phyloP scores from a whole-genome alignment of 306 rosid genomes.

The Rosa rugosa region DNA sequence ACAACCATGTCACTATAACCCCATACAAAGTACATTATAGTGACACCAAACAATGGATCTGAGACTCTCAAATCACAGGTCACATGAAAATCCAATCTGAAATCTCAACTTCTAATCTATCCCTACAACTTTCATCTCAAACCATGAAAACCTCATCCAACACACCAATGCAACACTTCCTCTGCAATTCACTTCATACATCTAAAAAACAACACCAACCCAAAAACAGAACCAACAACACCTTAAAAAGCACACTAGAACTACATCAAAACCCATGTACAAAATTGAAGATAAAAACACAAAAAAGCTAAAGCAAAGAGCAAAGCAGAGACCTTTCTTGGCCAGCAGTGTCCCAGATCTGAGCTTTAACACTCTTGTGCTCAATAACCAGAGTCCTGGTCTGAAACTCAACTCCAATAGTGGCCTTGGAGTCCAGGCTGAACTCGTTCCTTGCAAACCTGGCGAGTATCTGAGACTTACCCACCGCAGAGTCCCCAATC shows the following conservation, averaged over 20 bases:
- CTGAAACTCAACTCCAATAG: conserved; percentile 98
- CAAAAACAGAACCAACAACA: not conserved
- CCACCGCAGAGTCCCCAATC: conserved; percentile 98
- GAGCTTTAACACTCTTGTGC: conserved; percentile 96
- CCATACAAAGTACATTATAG: not conserved
- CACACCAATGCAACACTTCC: not conserved
- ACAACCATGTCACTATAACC: not conserved
- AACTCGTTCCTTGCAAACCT: conserved; percentile 95
- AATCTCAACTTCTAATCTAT: not conserved
- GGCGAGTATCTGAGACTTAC: conserved; percentile 93
- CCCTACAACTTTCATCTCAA: not conserved
- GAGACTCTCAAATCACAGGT: not conserved
- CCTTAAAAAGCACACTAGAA: not conserved
- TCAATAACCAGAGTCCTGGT: conserved; percentile 79
- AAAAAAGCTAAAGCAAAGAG: not conserved
- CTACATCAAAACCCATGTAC: not conserved
- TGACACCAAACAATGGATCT: conserved; percentile 5
- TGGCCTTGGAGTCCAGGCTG: conserved; percentile 93
- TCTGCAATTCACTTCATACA: not conserved
- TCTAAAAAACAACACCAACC: not conserved
- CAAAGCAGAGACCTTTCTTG: conserved; percentile 72
- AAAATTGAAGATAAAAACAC: not conserved
- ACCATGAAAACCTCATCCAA: not conserved
- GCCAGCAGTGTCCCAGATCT: conserved; percentile 99
- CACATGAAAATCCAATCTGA: not conserved